A percentile compares a stretch with the other conserved stretches of the same genome.
phyloP scores from a whole-genome alignment of 352 stramenopile genomes.

The Phytophthora agathidicida region DNA sequence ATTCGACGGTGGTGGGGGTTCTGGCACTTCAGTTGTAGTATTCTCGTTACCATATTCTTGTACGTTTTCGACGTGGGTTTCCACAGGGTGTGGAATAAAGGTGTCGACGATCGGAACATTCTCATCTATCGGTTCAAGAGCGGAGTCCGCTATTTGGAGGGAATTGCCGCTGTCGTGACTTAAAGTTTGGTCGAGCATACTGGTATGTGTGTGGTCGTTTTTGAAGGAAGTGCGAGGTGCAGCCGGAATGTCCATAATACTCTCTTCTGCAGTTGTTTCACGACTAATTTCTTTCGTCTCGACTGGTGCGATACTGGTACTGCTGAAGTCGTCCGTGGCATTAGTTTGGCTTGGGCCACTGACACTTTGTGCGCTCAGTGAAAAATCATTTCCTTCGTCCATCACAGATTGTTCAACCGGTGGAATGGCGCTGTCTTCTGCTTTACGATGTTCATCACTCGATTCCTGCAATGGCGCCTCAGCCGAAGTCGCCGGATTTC shows the following conservation, averaged over 20 bases:
- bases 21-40: not conserved
- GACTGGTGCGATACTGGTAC: not conserved
- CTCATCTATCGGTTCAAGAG: not conserved
- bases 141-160: not conserved
- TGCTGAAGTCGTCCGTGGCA: not conserved
- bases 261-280: not conserved
- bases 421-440: not conserved
- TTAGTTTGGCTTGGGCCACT: not conserved
- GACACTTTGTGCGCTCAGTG: not conserved
- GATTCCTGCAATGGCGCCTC: not conserved
- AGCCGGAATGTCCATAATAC: slow-evolving; percentile 1
- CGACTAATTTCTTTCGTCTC: not conserved
- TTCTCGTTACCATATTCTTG: not conserved
- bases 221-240: not conserved
- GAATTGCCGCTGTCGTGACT: not conserved
- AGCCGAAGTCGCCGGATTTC: not conserved
- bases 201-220: not conserved
- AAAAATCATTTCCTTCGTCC: not conserved
- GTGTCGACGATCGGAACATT: not conserved
- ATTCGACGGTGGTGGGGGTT: not conserved
- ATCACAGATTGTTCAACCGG: not conserved
- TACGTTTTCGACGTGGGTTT: not conserved
- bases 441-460: not conserved
- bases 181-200: not conserved
- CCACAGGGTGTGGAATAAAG: not conserved